Conservation (phyloP, 2,329 filamentous ascomycete species). For the Corynespora cassiicola region DNA sequence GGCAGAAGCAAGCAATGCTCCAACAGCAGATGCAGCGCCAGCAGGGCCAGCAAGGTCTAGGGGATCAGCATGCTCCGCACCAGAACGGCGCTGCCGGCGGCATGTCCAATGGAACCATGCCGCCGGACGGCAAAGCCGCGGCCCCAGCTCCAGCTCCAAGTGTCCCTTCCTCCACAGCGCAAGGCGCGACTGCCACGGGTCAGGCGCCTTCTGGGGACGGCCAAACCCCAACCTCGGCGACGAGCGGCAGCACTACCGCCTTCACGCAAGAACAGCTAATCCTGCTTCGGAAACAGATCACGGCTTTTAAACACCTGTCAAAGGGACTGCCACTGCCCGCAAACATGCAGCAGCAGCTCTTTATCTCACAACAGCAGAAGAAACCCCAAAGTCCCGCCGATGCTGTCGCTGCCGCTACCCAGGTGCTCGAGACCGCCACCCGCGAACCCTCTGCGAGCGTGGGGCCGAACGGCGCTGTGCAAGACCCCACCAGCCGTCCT, state of each 20-base stretch:
- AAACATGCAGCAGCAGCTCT: conserved; percentile 82
- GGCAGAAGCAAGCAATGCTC: conserved; percentile 42
- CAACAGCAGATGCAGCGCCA: conserved; percentile 60
- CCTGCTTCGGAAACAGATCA: conserved; percentile 83
- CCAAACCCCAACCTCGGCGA: conserved; percentile 40
- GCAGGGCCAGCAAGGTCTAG: conserved; percentile 62
- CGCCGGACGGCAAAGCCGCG: conserved; percentile 31
- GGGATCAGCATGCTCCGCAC: conserved; percentile 53
- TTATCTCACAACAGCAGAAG: conserved; percentile 71
- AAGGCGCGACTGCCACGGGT: conserved; percentile 29
- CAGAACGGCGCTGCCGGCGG: conserved; percentile 55
- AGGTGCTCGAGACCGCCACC: conserved; percentile 60
- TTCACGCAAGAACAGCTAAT: conserved; percentile 73
- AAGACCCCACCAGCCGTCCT: too few species aligned
- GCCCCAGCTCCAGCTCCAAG: conserved; percentile 25
- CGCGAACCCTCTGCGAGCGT: conserved; percentile 48
- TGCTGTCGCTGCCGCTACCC: conserved; percentile 49
- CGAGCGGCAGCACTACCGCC: conserved; percentile 22
- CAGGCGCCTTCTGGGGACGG: conserved; percentile 47
- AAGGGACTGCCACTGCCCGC: conserved; percentile 85
- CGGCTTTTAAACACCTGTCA: conserved; percentile 87
- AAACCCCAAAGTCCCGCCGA: conserved; percentile 50
- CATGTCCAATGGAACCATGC: conserved; percentile 56
- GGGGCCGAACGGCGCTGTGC: conserved; percentile 47
- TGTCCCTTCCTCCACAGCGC: conserved; percentile 27